phyloP scores from a whole-genome alignment of 257 asterid genomes.

The Plantago ovata region DNA sequence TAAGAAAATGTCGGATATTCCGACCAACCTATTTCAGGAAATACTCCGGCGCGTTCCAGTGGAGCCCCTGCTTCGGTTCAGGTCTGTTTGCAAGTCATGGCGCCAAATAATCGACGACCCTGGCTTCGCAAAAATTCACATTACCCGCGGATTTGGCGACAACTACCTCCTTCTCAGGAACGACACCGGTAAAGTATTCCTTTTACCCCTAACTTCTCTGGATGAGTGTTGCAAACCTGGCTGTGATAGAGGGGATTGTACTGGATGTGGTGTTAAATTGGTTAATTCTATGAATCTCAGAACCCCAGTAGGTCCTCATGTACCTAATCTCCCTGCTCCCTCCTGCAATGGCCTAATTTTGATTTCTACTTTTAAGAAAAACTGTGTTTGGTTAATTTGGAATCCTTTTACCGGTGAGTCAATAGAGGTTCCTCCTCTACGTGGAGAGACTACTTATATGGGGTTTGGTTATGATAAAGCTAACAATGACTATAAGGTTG shows the following conservation, averaged over 20 bases:
- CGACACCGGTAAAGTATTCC: neutral
- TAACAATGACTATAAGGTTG: neutral
- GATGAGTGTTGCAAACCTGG: neutral
- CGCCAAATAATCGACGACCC: conserved; percentile 11
- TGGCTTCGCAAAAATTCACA: conserved; percentile 12
- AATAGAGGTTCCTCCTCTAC: neutral
- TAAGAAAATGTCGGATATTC: conserved; percentile 19
- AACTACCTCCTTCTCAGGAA: conserved; percentile 3
- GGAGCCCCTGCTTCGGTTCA: conserved; percentile 4
- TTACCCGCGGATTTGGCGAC: no score
- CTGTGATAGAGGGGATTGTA: no score
- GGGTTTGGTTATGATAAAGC: neutral
- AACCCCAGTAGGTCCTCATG: neutral
- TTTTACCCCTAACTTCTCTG: neutral
- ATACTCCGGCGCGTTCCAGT: conserved; percentile 2
- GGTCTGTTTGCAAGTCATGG: conserved; percentile 20
- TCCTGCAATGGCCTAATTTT: neutral
- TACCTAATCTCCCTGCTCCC: neutral
- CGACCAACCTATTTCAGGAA: neutral
- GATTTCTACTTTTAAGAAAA: neutral
- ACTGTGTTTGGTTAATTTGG: neutral
- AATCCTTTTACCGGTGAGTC: neutral
- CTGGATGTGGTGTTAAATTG: no score
- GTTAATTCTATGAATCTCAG: neutral
- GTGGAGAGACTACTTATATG: neutral